phyloP scores from a whole-genome alignment of 768 basidiomycete genomes.

The Leccinellum albellum region DNA sequence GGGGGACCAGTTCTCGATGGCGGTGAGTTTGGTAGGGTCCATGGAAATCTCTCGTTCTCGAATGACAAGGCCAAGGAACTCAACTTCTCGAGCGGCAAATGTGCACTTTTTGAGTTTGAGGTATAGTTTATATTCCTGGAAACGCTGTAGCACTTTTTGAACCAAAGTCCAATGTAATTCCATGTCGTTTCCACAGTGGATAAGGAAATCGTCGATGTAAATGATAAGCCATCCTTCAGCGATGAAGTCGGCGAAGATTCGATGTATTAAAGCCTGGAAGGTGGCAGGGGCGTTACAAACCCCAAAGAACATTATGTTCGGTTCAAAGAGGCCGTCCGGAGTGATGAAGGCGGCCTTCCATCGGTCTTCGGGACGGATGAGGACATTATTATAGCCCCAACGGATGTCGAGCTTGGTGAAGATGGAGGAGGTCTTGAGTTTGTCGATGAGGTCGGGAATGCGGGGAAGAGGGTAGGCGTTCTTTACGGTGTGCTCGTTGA shows the following conservation, averaged over 20 bases:
- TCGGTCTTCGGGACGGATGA: background rate
- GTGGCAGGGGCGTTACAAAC: background rate
- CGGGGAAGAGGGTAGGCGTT: background rate
- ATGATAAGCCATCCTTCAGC: background rate
- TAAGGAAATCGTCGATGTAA: background rate
- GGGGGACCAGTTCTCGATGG: background rate
- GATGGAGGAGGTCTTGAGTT: background rate
- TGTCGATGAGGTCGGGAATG: background rate
- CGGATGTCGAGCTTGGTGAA: background rate
- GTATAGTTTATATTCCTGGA: background rate
- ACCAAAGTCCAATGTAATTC: background rate
- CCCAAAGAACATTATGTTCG: background rate
- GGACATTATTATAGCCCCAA: background rate
- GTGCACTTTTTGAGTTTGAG: background rate
- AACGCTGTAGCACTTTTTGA: background rate
- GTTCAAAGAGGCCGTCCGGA: background rate
- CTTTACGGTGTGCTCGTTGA: background rate
- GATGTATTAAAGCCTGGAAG: background rate
- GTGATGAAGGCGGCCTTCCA: too few species aligned
- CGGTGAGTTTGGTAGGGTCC: background rate
- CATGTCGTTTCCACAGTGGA: background rate
- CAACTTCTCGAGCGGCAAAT: background rate
- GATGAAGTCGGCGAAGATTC: background rate
- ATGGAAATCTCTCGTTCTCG: background rate
- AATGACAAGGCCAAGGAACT: background rate